These are phyloP conservation scores for Rhizophora apiculata DNA, from an alignment of 345 rosid species.

Conservation along the genomic window DNA sequence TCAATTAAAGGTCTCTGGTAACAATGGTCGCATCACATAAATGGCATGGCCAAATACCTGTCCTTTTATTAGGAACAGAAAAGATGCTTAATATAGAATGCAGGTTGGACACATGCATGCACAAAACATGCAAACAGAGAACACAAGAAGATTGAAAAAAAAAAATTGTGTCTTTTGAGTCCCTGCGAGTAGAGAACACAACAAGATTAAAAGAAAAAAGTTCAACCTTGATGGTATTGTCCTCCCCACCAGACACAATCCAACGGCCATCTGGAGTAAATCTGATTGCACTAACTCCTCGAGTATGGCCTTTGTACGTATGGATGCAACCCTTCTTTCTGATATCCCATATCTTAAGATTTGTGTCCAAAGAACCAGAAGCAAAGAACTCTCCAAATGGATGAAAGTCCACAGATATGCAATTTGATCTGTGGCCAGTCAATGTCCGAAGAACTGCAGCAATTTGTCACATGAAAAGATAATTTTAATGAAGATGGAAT, in stretches of 20 bases:
- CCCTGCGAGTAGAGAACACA: too few relatives aligned
- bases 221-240: constrained; percentile 84
- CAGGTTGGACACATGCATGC: not conserved
- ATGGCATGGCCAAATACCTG: not conserved
- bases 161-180: too few relatives aligned
- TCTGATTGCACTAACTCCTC: constrained; percentile 94
- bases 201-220: constrained; percentile 6
- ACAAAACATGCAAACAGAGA: not conserved
- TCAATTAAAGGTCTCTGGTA: not conserved
- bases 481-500: constrained; percentile 11
- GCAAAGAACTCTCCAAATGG: constrained; percentile 99
- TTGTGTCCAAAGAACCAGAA: constrained; percentile 95
- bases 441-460: constrained; percentile 88
- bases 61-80: too few relatives aligned
- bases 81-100: not conserved
- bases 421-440: constrained; percentile 95
- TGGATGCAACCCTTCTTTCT: constrained; percentile 96
- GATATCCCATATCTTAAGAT: constrained; percentile 99
- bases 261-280: constrained; percentile 99
- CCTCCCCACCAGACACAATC: constrained; percentile 99
- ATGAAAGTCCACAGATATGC: constrained; percentile 93
- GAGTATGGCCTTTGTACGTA: constrained; percentile 97
- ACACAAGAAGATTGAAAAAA: too few relatives aligned
- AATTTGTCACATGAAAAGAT: constrained; percentile 6
- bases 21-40: not conserved